Conservation (phyloP, 2,329 filamentous ascomycete genomes). For the Dissoconium aciculare region DNA sequence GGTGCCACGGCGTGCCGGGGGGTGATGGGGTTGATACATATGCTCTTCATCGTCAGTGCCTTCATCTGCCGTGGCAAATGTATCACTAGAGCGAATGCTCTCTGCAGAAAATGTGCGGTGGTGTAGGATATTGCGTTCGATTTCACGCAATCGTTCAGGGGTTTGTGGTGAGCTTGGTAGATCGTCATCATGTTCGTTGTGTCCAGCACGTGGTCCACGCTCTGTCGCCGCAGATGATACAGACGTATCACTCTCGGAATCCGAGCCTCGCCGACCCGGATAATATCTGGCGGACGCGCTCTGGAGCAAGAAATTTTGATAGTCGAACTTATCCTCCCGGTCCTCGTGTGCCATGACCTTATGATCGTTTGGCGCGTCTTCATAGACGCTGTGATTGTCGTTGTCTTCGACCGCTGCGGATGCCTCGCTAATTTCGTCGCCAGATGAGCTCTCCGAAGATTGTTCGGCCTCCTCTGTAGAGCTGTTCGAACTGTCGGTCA, state of each 20-base stretch:
- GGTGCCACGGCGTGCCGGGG: not conserved
- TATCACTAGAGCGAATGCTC: slow-evolving; percentile 45
- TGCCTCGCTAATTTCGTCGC: slow-evolving; percentile 7
- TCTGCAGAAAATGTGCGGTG: slow-evolving; percentile 41
- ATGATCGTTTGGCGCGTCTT: slow-evolving; percentile 24
- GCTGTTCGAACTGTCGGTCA: too few species aligned
- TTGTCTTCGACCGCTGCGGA: slow-evolving; percentile 13
- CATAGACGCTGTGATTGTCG: slow-evolving; percentile 26
- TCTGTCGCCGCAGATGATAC: slow-evolving; percentile 39
- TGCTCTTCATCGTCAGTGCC: slow-evolving; percentile 12
- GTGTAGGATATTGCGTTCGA: slow-evolving; percentile 24
- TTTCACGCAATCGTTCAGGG: slow-evolving; percentile 21
- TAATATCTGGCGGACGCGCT: slow-evolving; percentile 73
- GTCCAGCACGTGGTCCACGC: slow-evolving; percentile 15
- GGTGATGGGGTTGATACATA: slow-evolving; percentile 1
- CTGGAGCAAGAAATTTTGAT: slow-evolving; percentile 89
- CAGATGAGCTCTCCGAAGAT: slow-evolving; percentile 2
- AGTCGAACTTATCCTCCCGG: slow-evolving; percentile 88
- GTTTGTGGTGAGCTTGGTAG: slow-evolving; percentile 20
- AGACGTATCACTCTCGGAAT: slow-evolving; percentile 18
- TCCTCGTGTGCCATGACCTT: slow-evolving; percentile 56
- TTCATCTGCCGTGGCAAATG: slow-evolving; percentile 50
- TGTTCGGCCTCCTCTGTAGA: too few species aligned
- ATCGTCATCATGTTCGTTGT: slow-evolving; percentile 10
- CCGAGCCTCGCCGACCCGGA: slow-evolving; percentile 25